Percentiles rank a stretch among this genome's conserved stretches.
phyloP scores from a whole-genome alignment of 202 grass and related monocot genomes.

The Eragrostis tef region DNA sequence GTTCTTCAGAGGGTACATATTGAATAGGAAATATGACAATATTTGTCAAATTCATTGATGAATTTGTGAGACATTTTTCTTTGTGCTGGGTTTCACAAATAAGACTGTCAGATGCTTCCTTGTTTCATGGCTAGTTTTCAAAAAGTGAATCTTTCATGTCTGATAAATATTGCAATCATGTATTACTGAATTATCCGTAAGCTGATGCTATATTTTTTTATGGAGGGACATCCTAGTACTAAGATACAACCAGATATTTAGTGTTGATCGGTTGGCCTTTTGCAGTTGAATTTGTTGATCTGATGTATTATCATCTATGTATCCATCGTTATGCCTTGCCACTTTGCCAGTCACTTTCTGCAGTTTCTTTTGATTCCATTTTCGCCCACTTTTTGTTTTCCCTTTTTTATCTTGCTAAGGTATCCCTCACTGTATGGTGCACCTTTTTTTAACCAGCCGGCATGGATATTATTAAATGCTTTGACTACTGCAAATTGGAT shows the following conservation, averaged over 20 bases:
- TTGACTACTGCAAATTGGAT: neutral
- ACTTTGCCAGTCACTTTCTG: constrained; percentile 21
- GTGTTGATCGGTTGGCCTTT: constrained; percentile 2
- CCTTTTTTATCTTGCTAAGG: neutral
- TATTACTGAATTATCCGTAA: constrained; percentile 2
- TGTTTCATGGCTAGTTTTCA: neutral
- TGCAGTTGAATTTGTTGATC: constrained; percentile 26
- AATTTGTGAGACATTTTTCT: no score
- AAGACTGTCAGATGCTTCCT: neutral
- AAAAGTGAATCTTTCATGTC: no score
- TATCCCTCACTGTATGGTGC: constrained; percentile 25
- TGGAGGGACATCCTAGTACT: constrained; percentile 6
- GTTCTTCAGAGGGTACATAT: no score
- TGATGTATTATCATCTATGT: neutral
- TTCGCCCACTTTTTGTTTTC: neutral
- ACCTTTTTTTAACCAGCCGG: constrained; percentile 30
- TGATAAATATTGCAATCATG: constrained; percentile 19
- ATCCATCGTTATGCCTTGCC: constrained; percentile 1
- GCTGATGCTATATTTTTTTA: neutral
- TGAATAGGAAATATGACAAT: no score
- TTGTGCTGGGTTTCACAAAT: no score
- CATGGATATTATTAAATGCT: constrained; percentile 26
- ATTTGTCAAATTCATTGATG: no score
- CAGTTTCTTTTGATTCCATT: neutral
- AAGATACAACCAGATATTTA: neutral